Conservation (phyloP, 164 flowering plant species). For the Chimonanthus praecox region DNA sequence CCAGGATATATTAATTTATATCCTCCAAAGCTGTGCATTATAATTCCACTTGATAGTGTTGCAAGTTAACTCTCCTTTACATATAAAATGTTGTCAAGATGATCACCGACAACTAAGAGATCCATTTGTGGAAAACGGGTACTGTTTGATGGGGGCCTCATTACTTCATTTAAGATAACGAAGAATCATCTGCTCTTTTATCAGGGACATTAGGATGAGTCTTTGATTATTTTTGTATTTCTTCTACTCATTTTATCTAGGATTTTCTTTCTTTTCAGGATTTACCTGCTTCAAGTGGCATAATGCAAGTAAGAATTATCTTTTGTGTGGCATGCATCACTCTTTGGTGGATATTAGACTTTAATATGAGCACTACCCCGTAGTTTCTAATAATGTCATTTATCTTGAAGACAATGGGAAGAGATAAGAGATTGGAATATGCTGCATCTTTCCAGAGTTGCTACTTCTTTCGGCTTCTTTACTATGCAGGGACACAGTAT, state of each 20-base stretch:
- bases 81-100: no score
- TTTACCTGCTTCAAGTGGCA: conserved; percentile 89
- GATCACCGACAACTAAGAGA: no score
- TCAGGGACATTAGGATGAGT: no score
- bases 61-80: no score
- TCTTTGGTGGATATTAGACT: neutral
- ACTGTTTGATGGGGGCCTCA: no score
- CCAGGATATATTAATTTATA: no score
- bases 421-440: conserved; percentile 88
- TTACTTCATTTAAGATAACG: no score
- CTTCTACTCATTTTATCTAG: conserved; percentile 2
- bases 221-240: neutral
- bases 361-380: neutral
- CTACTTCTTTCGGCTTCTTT: conserved; percentile 86
- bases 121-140: no score
- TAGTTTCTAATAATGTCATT: conserved; percentile 14
- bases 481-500: conserved; percentile 89
- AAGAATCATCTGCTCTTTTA: no score
- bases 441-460: conserved; percentile 81
- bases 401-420: conserved; percentile 74
- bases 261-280: conserved; percentile 46
- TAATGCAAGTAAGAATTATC: conserved; percentile 78
- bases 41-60: no score
- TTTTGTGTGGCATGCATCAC: neutral
- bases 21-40: no score